Percentiles rank a stretch among this genome's conserved stretches.
phyloP scores from a whole-genome alignment of 345 rosid genomes.

The Citrus australasica region DNA sequence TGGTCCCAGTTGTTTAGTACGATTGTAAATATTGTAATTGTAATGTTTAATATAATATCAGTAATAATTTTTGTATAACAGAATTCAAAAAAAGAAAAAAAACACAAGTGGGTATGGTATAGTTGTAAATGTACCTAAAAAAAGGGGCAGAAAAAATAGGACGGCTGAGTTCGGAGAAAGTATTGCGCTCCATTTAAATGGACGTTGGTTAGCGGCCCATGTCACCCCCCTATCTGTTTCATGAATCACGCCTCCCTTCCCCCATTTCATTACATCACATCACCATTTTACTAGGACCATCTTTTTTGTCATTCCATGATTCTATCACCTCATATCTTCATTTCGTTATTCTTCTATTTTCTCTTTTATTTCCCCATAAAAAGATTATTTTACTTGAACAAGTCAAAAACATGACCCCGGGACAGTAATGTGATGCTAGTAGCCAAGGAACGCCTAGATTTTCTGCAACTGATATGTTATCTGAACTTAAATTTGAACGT shows the following conservation, averaged over 20 bases:
- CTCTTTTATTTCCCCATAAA: neutral
- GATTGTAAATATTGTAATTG: too few species aligned
- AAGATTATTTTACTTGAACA: neutral
- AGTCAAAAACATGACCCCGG: neutral
- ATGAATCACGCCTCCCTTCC: neutral
- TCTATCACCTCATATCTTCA: neutral
- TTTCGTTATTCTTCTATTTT: neutral
- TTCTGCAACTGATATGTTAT: slow-evolving; percentile 2
- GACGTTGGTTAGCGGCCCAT: neutral
- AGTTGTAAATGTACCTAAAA: neutral
- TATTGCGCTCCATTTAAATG: neutral
- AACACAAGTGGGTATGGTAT: neutral
- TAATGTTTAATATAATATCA: too few species aligned
- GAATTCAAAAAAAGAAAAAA: too few species aligned
- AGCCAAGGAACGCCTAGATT: neutral
- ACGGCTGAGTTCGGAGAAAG: neutral
- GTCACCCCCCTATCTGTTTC: neutral
- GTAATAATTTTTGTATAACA: too few species aligned
- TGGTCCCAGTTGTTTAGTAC: rapidly evolving
- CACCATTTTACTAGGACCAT: neutral
- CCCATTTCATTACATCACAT: neutral
- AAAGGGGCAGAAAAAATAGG: neutral
- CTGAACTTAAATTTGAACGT: neutral
- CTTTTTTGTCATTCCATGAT: neutral
- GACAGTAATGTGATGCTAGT: neutral